These are phyloP conservation scores for Lophiotrema nucula DNA, from an alignment of 495 filamentous ascomycete genomes.

Conservation along the genomic window DNA sequence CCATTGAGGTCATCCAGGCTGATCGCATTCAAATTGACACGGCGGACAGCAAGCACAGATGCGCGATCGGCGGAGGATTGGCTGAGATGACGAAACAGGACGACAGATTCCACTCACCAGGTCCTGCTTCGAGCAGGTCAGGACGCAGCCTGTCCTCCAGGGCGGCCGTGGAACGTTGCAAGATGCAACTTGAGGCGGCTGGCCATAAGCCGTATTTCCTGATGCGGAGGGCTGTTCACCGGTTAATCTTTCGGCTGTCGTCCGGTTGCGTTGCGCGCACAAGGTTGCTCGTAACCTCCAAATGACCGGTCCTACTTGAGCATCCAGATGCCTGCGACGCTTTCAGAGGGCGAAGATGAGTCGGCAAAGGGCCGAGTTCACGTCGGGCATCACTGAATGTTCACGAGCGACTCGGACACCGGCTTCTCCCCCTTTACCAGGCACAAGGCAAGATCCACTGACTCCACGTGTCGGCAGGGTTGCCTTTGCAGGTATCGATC, in stretches of 20 bases:
- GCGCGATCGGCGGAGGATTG: neutral
- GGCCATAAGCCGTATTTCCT: neutral
- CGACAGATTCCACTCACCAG: neutral
- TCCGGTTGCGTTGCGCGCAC: conserved; percentile 2
- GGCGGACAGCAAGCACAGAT: neutral
- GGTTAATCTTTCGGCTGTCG: conserved; percentile 14
- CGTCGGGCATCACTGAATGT: neutral
- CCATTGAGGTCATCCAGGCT: conserved; percentile 1
- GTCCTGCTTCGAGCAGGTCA: no score
- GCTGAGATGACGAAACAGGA: conserved; percentile 5
- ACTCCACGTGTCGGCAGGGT: conserved; percentile 28
- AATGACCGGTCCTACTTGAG: no score
- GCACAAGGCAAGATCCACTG: conserved; percentile 12
- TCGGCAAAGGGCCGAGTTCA: neutral
- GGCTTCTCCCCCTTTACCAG: conserved; percentile 21
- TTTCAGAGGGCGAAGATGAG: conserved; percentile 2
- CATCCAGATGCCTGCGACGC: neutral
- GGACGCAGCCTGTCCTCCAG: neutral
- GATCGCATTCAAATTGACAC: conserved; percentile 12
- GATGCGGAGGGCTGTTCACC: conserved; percentile 5
- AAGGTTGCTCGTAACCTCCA: conserved; percentile 9
- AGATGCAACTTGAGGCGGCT: neutral
- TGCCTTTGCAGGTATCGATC: conserved; percentile 16
- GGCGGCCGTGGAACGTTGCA: conserved; percentile 15
- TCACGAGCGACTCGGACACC: neutral